Percentiles rank a stretch among this genome's conserved stretches.
These are phyloP conservation scores for Cenchrus americanus DNA, from an alignment of 176 grass and related monocot genomes.

Conservation along the genomic window DNA sequence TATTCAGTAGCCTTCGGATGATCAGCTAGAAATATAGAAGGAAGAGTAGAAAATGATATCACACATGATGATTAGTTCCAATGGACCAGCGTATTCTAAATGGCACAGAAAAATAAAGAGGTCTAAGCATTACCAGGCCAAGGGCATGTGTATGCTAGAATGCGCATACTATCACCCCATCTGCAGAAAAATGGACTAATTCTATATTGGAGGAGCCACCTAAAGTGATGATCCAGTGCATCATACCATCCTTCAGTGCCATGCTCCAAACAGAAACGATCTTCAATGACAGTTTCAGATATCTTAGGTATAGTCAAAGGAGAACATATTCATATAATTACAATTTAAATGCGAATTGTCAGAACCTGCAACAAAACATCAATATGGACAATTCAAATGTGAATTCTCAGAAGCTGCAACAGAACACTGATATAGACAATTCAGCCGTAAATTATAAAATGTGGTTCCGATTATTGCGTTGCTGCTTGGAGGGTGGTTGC, in stretches of 20 bases:
- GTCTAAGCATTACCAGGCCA: conserved; percentile 74
- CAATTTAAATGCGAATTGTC: not conserved
- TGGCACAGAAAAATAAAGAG: not conserved
- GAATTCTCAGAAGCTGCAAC: too few relatives aligned
- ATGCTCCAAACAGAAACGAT: conserved; percentile 91
- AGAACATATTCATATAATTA: conserved; percentile 26
- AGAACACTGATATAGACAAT: not conserved
- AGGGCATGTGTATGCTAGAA: conserved; percentile 95
- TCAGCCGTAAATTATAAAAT: conserved; percentile 24
- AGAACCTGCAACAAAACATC: conserved; percentile 16
- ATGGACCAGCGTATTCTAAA: conserved; percentile 39
- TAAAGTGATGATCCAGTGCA: conserved; percentile 86
- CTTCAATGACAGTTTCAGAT: conserved; percentile 99
- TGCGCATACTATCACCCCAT: conserved; percentile 98
- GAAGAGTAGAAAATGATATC: conserved; percentile 30
- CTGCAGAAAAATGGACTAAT: conserved; percentile 98
- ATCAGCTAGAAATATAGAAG: conserved; percentile 66
- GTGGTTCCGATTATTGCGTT: not conserved
- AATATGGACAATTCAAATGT: conserved; percentile 21
- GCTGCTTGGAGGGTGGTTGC: not conserved
- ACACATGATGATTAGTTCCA: conserved; percentile 26
- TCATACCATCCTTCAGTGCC: conserved; percentile 89
- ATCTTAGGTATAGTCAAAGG: conserved; percentile 69
- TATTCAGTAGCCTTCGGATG: conserved; percentile 92
- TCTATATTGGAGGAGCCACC: conserved; percentile 93